phyloP scores from a whole-genome alignment of 2,329 filamentous ascomycete species.

The Chaetomium globosum region DNA sequence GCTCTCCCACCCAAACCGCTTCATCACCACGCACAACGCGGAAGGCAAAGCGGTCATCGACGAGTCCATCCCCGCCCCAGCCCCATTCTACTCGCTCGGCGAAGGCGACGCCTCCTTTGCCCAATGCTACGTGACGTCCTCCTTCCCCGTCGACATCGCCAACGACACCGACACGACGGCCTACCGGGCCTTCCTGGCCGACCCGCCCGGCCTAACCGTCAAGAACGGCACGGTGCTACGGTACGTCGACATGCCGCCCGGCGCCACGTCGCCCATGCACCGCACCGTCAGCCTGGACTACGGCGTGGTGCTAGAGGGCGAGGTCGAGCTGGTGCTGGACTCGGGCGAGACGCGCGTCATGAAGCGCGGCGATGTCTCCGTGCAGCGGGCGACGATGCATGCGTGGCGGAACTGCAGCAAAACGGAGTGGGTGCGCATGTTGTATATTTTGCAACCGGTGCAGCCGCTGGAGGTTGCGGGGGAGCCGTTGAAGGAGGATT shows the following conservation, averaged over 20 bases:
- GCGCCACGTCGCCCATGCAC: conserved; percentile 23
- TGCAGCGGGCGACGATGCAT: conserved; percentile 54
- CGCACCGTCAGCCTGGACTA: conserved; percentile 37
- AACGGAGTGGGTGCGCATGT: conserved; percentile 46
- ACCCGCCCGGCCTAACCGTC: conserved; percentile 10
- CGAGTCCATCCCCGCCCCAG: background rate
- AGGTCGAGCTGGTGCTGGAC: conserved; percentile 53
- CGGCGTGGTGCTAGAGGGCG: conserved; percentile 54
- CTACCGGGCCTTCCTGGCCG: conserved; percentile 11
- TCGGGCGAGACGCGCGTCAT: conserved; percentile 48
- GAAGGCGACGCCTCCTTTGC: conserved; percentile 9
- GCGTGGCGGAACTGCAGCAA: conserved; percentile 45
- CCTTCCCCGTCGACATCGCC: conserved; percentile 13
- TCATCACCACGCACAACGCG: conserved; percentile 17
- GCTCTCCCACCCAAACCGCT: conserved; percentile 13
- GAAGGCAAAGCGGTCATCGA: conserved; percentile 15
- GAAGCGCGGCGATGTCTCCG: conserved; percentile 50
- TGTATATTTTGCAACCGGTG: conserved; percentile 44
- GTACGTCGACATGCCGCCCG: conserved; percentile 20
- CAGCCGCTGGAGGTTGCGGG: conserved; percentile 1
- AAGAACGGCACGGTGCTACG: conserved; percentile 14
- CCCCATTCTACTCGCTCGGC: conserved; percentile 17
- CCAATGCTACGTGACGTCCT: conserved; percentile 7
- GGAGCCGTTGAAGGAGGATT: conserved; percentile 16
- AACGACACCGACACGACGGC: conserved; percentile 13